phyloP scores from a whole-genome alignment of 306 rosid species.

The Arachis stenosperma region DNA sequence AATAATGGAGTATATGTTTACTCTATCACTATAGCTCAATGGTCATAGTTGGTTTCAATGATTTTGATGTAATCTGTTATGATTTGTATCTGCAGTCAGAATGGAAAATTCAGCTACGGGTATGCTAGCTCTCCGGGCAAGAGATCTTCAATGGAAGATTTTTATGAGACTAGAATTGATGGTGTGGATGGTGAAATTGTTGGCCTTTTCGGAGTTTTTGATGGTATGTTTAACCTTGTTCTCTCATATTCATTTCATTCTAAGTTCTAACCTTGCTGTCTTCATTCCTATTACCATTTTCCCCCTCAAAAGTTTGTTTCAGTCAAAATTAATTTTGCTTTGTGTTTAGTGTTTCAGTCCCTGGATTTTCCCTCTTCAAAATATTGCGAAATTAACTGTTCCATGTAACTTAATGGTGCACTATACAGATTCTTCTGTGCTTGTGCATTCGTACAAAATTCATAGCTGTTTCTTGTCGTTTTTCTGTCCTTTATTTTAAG shows the following conservation, averaged over 20 bases:
- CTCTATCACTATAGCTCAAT: not conserved
- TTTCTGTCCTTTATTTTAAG: constrained; percentile 2
- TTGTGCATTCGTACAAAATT: not conserved
- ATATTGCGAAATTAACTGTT: constrained; percentile 29
- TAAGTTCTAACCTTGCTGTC: constrained; percentile 5
- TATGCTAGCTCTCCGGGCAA: constrained; percentile 98
- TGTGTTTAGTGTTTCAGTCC: too few relatives aligned
- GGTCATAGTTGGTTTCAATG: constrained; percentile 13
- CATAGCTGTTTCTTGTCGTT: not conserved
- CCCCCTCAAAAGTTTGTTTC: constrained; percentile 15
- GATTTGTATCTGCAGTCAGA: constrained; percentile 68
- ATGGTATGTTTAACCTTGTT: constrained; percentile 59
- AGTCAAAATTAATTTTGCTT: not conserved
- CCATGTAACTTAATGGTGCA: constrained; percentile 6
- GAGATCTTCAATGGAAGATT: constrained; percentile 98
- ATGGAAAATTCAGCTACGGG: constrained; percentile 97
- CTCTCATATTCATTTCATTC: constrained; percentile 19
- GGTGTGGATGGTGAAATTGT: constrained; percentile 93
- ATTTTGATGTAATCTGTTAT: constrained; percentile 42
- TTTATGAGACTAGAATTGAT: constrained; percentile 94
- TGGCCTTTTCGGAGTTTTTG: constrained; percentile 98
- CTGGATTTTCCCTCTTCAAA: constrained; percentile 16
- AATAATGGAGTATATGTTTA: constrained; percentile 12
- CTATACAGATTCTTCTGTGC: constrained; percentile 10
- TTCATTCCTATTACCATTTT: not conserved